phyloP scores from a whole-genome alignment of 1,139 yeast species.

The Hemisphaericaspora xylofermentans region DNA sequence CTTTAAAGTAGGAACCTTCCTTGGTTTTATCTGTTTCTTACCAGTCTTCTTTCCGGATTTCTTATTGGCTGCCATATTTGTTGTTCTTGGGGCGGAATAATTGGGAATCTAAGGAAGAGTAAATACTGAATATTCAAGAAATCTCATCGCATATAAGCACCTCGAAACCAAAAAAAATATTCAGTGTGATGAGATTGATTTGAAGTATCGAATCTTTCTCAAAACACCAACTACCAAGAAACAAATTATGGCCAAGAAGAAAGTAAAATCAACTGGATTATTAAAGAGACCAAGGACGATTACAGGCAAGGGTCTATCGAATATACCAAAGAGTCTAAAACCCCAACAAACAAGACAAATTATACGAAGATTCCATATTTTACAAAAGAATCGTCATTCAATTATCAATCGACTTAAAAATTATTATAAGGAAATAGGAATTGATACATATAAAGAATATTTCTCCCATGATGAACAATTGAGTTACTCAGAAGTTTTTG shows the following conservation, averaged over 20 bases:
- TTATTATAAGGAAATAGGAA: slow-evolving; percentile 10
- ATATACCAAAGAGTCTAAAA: slow-evolving; percentile 43
- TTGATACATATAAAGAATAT: slow-evolving; percentile 24
- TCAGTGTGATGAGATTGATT: background rate
- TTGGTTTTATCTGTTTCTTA: slow-evolving; percentile 12
- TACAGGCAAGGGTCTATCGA: slow-evolving; percentile 20
- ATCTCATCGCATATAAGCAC: background rate
- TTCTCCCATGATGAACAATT: slow-evolving; percentile 6
- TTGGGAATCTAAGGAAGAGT: background rate
- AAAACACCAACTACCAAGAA: background rate
- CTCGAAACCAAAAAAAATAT: background rate
- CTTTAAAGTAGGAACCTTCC: slow-evolving; percentile 29
- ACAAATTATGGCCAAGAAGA: slow-evolving; percentile 13
- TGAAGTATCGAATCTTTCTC: background rate
- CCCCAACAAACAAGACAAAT: slow-evolving; percentile 67
- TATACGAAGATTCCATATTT: slow-evolving; percentile 65
- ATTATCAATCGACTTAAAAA: slow-evolving; percentile 31
- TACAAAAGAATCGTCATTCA: slow-evolving; percentile 49
- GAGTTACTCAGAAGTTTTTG: slow-evolving; percentile 6
- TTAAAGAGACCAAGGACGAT: slow-evolving; percentile 29
- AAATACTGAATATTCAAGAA: background rate
- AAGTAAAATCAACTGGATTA: slow-evolving; percentile 19
- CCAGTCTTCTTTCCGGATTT: slow-evolving; percentile 2
- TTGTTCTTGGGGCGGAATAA: background rate
- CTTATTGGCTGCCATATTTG: background rate